Conservation (phyloP, 2,329 filamentous ascomycete species). For the Pseudocercospora cruenta region DNA sequence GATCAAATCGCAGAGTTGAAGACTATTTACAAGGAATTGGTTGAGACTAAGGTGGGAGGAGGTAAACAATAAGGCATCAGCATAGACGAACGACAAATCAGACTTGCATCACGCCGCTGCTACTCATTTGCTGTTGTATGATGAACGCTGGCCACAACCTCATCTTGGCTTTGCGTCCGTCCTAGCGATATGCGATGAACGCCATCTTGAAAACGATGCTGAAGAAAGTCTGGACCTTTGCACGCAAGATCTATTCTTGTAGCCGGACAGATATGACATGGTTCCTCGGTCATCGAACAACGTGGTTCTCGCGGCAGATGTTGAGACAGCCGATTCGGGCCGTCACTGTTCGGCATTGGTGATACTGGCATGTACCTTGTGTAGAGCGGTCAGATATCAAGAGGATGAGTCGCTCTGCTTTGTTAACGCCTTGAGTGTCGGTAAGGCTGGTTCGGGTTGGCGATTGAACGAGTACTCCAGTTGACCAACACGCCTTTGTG, state of each 20-base stretch:
- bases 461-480: too few relatives aligned
- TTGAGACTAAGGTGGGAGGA: conserved; percentile 57
- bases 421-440: background rate
- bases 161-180: background rate
- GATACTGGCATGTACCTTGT: background rate
- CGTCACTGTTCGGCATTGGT: background rate
- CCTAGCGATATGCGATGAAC: background rate
- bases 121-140: too few relatives aligned
- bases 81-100: too few relatives aligned
- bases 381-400: background rate
- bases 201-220: background rate
- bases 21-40: conserved; percentile 90
- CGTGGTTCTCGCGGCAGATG: background rate
- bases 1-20: conserved; percentile 92
- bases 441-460: too few relatives aligned
- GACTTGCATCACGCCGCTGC: too few relatives aligned
- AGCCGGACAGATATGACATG: background rate
- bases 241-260: too few relatives aligned
- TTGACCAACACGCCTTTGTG: background rate
- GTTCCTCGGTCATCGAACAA: background rate
- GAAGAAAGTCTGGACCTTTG: background rate
- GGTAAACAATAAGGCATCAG: background rate
- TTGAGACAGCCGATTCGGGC: background rate
- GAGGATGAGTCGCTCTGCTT: background rate
- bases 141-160: too few relatives aligned